These are phyloP conservation scores for Cadophora sp. DNA, from an alignment of 2,329 filamentous ascomycete species.

Conservation along the genomic window DNA sequence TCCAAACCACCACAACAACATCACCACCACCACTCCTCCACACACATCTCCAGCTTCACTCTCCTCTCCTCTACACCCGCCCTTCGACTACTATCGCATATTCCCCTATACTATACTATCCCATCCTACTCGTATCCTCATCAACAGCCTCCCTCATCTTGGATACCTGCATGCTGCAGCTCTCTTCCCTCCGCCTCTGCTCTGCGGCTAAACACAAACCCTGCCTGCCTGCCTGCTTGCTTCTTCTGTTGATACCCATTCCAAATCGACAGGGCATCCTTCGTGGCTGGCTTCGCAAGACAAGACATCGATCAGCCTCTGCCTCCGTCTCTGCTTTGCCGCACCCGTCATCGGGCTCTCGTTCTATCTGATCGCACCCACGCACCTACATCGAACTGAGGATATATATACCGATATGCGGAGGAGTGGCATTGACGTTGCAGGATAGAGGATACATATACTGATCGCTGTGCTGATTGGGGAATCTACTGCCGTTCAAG, in stretches of 20 bases:
- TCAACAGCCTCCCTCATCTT: not conserved
- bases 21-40: too few relatives aligned
- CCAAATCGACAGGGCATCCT: constrained; percentile 18
- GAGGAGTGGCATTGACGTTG: not conserved
- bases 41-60: too few relatives aligned
- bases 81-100: not conserved
- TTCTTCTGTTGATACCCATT: constrained; percentile 1
- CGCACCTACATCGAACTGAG: not conserved
- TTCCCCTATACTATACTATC: not conserved
- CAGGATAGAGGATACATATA: not conserved
- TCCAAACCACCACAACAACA: too few relatives aligned
- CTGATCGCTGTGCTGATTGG: not conserved
- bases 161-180: not conserved
- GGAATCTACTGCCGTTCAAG: not conserved
- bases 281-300: constrained; percentile 20
- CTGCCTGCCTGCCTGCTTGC: not conserved
- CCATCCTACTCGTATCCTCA: not conserved
- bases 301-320: constrained; percentile 4
- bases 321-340: not conserved
- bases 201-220: constrained; percentile 1
- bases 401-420: constrained; percentile 16
- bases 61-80: too few relatives aligned
- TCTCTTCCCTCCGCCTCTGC: not conserved
- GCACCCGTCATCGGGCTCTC: constrained; percentile 12
- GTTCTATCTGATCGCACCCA: not conserved